Conservation (phyloP, 495 filamentous ascomycete genomes). For the Penicillium desertorum region DNA sequence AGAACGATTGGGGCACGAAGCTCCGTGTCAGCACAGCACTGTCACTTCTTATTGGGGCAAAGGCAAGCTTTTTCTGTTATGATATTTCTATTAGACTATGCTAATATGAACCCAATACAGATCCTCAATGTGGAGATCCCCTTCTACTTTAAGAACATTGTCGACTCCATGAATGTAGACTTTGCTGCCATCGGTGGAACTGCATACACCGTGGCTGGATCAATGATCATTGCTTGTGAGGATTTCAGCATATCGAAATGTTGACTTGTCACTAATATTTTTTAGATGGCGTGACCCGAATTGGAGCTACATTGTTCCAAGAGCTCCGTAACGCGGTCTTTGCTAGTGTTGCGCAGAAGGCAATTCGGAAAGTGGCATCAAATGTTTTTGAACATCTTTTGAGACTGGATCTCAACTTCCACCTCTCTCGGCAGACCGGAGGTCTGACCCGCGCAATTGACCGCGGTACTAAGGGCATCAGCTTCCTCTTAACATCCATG, state of each 20-base stretch:
- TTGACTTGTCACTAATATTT: conserved; percentile 10
- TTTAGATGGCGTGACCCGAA: conserved; percentile 78
- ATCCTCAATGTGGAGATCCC: conserved; percentile 95
- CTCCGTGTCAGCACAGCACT: conserved; percentile 79
- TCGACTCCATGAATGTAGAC: conserved; percentile 96
- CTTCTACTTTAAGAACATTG: conserved; percentile 97
- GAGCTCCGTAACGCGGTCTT: conserved; percentile 95
- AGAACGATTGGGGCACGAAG: conserved; percentile 78
- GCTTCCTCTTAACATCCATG: conserved; percentile 95
- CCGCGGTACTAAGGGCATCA: conserved; percentile 95
- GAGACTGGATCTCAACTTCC: conserved; percentile 87
- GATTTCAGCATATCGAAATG: background rate
- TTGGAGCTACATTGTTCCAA: conserved; percentile 83
- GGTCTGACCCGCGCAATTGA: conserved; percentile 94
- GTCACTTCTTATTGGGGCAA: conserved; percentile 80
- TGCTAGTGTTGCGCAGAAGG: conserved; percentile 94
- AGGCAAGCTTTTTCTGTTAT: conserved; percentile 45
- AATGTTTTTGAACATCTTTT: conserved; percentile 92
- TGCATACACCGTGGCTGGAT: conserved; percentile 82
- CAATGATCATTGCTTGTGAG: conserved; percentile 85
- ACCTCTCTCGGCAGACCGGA: conserved; percentile 89
- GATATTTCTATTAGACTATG: background rate
- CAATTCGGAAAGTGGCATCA: conserved; percentile 84
- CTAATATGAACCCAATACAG: conserved; percentile 37
- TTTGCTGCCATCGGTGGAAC: conserved; percentile 79